Evolutionary conservation across 2,329 filamentous ascomycete genomes (phyloP).

Genomic region (Coleophoma crateriformis): DNA sequence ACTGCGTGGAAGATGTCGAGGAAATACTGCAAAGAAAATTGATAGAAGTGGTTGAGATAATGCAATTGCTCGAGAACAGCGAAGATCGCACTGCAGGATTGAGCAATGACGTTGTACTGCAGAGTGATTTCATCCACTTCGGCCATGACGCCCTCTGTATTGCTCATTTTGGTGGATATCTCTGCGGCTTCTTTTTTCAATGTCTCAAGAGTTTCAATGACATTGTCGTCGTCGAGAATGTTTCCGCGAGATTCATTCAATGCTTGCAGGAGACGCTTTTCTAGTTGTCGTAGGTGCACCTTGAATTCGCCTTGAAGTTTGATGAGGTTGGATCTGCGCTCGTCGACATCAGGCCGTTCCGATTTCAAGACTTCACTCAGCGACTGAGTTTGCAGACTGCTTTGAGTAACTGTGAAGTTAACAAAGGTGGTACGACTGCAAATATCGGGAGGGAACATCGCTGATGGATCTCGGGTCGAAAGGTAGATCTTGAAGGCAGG

Average conservation of each 20-base stretch:
- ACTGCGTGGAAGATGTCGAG: slow-evolving; percentile 95
- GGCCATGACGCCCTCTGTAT: slow-evolving; percentile 96
- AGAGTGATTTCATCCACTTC: slow-evolving; percentile 95
- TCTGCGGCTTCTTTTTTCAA: slow-evolving; percentile 97
- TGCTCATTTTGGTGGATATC: slow-evolving; percentile 91
- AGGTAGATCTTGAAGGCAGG: slow-evolving; percentile 93
- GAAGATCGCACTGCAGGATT: slow-evolving; percentile 95
- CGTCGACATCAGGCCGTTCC: slow-evolving; percentile 94
- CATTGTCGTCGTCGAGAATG: slow-evolving; percentile 95
- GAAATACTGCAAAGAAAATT: slow-evolving; percentile 98
- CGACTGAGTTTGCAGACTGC: slow-evolving; percentile 96
- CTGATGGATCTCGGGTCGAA: slow-evolving; percentile 92
- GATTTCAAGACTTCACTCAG: slow-evolving; percentile 97
- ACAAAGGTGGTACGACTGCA: slow-evolving; percentile 98
- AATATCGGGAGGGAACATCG: slow-evolving; percentile 90
- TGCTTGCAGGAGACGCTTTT: slow-evolving; percentile 89
- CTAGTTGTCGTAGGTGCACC: slow-evolving; percentile 90
- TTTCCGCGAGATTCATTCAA: slow-evolving; percentile 97
- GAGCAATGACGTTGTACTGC: slow-evolving; percentile 89
- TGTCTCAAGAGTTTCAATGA: slow-evolving; percentile 95
- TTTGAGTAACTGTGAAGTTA: slow-evolving; percentile 98
- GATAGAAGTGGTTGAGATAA: slow-evolving; percentile 98
- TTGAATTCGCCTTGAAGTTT: slow-evolving; percentile 99
- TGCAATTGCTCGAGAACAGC: slow-evolving; percentile 95
- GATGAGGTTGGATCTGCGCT: slow-evolving; percentile 93